Conservation (phyloP, 257 asterid genomes). For the Petunia axillaris region DNA sequence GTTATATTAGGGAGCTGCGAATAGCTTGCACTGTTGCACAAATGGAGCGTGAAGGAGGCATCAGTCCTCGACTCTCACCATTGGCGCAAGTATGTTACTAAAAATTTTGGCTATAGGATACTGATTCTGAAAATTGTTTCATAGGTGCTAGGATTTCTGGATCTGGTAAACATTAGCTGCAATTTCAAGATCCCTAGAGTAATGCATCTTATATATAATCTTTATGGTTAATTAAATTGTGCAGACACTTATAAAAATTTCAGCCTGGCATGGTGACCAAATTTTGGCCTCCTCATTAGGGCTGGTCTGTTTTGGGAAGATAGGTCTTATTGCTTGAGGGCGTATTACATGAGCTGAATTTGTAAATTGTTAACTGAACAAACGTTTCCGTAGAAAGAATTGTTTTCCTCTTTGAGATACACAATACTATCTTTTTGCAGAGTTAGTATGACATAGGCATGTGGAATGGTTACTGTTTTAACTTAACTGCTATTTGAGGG, state of each 20-base stretch:
- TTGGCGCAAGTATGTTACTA: constrained; percentile 75
- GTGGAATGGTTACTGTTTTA: background rate
- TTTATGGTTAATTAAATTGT: background rate
- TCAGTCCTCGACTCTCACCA: constrained; percentile 94
- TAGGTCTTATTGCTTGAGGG: background rate
- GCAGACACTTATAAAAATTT: constrained; percentile 2
- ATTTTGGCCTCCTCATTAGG: background rate
- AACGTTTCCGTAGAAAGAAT: background rate
- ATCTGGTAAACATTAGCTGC: background rate
- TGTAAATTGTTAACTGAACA: background rate
- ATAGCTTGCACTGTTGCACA: constrained; percentile 94
- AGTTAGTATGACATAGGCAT: background rate
- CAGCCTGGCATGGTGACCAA: constrained; percentile 14
- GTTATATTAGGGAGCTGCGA: constrained; percentile 74
- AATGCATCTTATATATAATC: background rate
- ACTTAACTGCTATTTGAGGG: constrained; percentile 8
- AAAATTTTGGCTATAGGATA: constrained; percentile 11
- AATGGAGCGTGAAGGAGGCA: constrained; percentile 98
- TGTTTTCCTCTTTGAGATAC: background rate
- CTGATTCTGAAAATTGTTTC: constrained; percentile 23
- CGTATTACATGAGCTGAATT: background rate
- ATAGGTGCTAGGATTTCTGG: background rate
- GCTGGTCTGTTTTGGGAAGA: background rate
- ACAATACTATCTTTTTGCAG: background rate
- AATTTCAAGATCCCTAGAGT: background rate